Percentiles rank a stretch among this genome's conserved stretches.
phyloP scores from a whole-genome alignment of 805 yeast species.

The Metschnikowia colocasiae region DNA sequence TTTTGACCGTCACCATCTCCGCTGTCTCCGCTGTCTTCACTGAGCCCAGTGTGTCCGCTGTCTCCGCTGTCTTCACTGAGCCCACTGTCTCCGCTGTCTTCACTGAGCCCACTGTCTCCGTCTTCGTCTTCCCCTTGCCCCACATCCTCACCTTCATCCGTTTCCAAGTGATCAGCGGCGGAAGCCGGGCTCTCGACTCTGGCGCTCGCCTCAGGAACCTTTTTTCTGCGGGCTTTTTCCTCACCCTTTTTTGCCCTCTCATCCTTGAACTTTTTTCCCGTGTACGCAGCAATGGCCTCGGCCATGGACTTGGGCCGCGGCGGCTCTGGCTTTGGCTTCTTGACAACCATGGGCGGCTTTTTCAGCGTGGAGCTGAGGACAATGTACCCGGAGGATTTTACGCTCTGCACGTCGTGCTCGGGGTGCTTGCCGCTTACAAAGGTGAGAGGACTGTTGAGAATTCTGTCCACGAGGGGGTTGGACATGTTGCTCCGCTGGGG shows the following conservation, averaged over 20 bases:
- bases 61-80: too few species aligned
- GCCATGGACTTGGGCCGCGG: slow-evolving; percentile 43
- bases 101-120: too few species aligned
- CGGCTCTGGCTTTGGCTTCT: slow-evolving; percentile 8
- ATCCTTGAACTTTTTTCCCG: slow-evolving; percentile 51
- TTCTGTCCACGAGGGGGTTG: slow-evolving; percentile 60
- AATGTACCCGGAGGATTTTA: slow-evolving; percentile 16
- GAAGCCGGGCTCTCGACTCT: too few species aligned
- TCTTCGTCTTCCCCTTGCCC: neutral
- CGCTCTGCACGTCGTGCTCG: slow-evolving; percentile 16
- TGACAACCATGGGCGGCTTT: slow-evolving; percentile 1
- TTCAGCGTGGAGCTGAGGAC: slow-evolving; percentile 13
- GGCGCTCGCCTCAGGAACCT: too few species aligned
- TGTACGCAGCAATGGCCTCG: slow-evolving; percentile 56
- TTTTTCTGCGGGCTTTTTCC: slow-evolving; percentile 24
- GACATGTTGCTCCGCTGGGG: slow-evolving; percentile 12
- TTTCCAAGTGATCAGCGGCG: neutral
- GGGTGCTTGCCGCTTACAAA: slow-evolving; percentile 57
- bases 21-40: too few species aligned
- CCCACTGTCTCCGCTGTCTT: too few species aligned
- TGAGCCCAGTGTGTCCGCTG: too few species aligned
- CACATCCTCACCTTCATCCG: neutral
- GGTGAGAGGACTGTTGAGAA: slow-evolving; percentile 56
- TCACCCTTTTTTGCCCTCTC: slow-evolving; percentile 26
- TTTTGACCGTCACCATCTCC: slow-evolving; percentile 12